phyloP scores from a whole-genome alignment of 2,329 filamentous ascomycete genomes.

The Sporothrix inflata region DNA sequence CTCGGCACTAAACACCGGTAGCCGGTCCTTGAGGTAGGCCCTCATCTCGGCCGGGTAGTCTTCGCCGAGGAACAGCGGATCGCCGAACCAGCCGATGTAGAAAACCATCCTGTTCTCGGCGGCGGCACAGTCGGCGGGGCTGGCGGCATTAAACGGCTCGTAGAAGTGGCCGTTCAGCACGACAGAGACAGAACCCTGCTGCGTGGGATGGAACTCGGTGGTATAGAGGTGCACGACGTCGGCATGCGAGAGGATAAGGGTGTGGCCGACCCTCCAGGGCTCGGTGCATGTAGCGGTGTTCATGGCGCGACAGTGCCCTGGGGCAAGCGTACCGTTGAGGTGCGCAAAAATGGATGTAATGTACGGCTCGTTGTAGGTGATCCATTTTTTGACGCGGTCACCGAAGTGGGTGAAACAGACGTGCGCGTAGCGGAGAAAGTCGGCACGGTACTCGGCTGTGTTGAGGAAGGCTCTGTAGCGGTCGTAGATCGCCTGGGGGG shows the following conservation, averaged over 20 bases:
- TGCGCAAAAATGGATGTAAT: constrained; percentile 81
- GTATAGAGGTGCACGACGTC: constrained; percentile 81
- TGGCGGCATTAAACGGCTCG: constrained; percentile 78
- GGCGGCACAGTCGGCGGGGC: constrained; percentile 74
- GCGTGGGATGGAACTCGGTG: constrained; percentile 72
- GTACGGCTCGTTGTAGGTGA: constrained; percentile 89
- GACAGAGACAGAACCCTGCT: constrained; percentile 80
- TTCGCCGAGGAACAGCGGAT: constrained; percentile 76
- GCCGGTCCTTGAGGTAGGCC: constrained; percentile 74
- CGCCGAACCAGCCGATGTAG: constrained; percentile 83
- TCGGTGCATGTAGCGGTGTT: constrained; percentile 71
- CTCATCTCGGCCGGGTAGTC: constrained; percentile 82
- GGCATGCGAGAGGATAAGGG: constrained; percentile 76
- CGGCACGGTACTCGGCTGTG: constrained; percentile 77
- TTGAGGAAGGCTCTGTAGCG: constrained; percentile 82
- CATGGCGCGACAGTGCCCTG: constrained; percentile 75
- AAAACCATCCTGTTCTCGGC: constrained; percentile 83
- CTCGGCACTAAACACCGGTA: constrained; percentile 73
- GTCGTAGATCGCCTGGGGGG: constrained; percentile 75
- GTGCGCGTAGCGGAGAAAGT: constrained; percentile 77
- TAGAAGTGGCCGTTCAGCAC: constrained; percentile 85
- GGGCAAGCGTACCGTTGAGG: constrained; percentile 74
- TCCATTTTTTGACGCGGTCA: constrained; percentile 81
- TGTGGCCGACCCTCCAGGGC: constrained; percentile 81
- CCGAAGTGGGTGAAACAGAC: constrained; percentile 72